These are phyloP conservation scores for Oldenlandia corymbosa DNA, from an alignment of 257 asterid genomes.

Conservation along the genomic window DNA sequence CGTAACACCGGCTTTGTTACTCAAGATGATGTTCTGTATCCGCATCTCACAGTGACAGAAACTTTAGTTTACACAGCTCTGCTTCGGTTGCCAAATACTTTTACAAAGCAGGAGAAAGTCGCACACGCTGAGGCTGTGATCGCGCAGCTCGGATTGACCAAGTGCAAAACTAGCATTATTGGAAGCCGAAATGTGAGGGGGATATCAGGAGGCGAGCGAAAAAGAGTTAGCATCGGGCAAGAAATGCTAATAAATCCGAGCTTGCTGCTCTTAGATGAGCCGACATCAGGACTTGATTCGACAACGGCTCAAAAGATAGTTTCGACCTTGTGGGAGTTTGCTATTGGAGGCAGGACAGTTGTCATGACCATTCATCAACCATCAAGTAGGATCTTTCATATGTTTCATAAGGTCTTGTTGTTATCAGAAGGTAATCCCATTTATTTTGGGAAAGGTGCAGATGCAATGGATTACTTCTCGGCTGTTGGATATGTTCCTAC, in stretches of 20 bases:
- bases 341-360: slow-evolving; percentile 57
- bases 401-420: slow-evolving; percentile 71
- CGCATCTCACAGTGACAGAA: slow-evolving; percentile 73
- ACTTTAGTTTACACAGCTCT: slow-evolving; percentile 69
- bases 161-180: slow-evolving; percentile 46
- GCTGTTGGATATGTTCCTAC: slow-evolving; percentile 47
- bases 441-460: slow-evolving; percentile 53
- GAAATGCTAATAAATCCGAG: slow-evolving; percentile 84
- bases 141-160: slow-evolving; percentile 45
- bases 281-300: slow-evolving; percentile 81
- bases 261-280: slow-evolving; percentile 67
- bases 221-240: slow-evolving; percentile 80
- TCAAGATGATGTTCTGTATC: slow-evolving; percentile 66
- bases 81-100: slow-evolving; percentile 47
- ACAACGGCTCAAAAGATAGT: slow-evolving; percentile 74
- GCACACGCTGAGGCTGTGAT: slow-evolving; percentile 49
- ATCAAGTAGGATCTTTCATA: slow-evolving; percentile 62
- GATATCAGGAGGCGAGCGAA: slow-evolving; percentile 74
- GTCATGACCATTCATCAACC: slow-evolving; percentile 89
- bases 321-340: slow-evolving; percentile 52
- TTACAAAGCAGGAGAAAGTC: slow-evolving; percentile 35
- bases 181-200: slow-evolving; percentile 54
- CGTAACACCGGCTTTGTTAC: slow-evolving; percentile 80
- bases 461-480: slow-evolving; percentile 50
- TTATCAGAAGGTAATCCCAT: slow-evolving; percentile 63